Base-by-base conservation (phyloP, 2,329 filamentous ascomycete genomes). In the Cadophora sp. region DNA sequence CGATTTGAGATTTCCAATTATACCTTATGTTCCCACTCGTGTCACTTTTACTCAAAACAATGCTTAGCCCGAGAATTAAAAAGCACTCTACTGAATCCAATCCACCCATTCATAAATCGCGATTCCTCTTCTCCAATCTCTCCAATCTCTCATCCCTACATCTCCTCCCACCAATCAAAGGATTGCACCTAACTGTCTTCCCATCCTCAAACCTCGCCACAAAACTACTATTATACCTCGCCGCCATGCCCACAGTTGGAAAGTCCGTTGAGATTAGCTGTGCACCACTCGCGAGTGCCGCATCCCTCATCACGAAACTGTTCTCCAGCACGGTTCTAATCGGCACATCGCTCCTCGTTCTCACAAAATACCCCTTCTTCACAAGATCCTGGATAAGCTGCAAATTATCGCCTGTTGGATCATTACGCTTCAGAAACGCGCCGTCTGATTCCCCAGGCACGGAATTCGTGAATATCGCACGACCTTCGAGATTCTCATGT, bases 201-300 rank as follows among this genome's bases (percentile, higher is more conserved):
- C 62, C 62, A 11, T 27, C 62, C 19, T 64, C 48, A 55, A 65
- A 65, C 53, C 63, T 65, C 40, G 53, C 64, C 29, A 66, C 64
- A 55, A 66, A 61, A 34, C 16, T 48, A 22, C 55, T 66, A 40
- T 66, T 66, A 50, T 61, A 66, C 29, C 55, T 60, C 27, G 46
- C 43, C 24, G 55, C 26, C 64, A 66, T 66, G 2, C 64, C 64
- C 29, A 66, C 64, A 26, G 16, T 40, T 19, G 55, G 64, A 19
- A 66, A 66, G 40, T 61, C 64, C 34, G 55, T 61, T 19, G 55
- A 61, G n/a, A 66, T 66, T 40, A 66, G 22, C 31, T 66, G 64
- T 14, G 64, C 64, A 37, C 64, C 64, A 61, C 64, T 66, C 40
- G 40, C 29, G 8, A 66, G 24, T 26, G 64, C 64, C 22, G 64